These are phyloP conservation scores for Chrysanthemum seticuspe DNA, from an alignment of 129 eudicot species.

Conservation along the genomic window DNA sequence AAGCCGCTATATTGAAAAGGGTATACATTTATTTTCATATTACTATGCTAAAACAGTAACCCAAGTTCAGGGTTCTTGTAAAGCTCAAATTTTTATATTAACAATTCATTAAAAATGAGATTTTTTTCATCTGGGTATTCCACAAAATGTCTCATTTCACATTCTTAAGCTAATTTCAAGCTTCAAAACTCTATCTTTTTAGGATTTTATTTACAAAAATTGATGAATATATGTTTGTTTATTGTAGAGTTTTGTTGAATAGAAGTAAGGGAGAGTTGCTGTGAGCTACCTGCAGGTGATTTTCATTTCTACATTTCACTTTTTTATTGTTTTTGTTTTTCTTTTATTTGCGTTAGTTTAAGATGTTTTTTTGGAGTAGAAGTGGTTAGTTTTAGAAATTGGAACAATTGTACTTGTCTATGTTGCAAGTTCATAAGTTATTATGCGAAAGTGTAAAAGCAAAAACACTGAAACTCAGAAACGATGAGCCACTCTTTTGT, in stretches of 20 bases:
- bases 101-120: background rate
- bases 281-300: conserved; percentile 4
- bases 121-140: background rate
- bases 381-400: background rate
- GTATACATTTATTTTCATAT: conserved; percentile 10
- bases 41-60: background rate
- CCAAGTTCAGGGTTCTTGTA: background rate
- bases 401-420: background rate
- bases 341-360: background rate
- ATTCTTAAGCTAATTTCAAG: conserved; percentile 1
- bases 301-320: background rate
- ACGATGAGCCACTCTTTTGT: background rate
- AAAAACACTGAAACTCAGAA: background rate
- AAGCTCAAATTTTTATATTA: too few relatives aligned
- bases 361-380: background rate
- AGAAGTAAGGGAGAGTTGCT: conserved; percentile 1
- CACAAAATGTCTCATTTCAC: background rate
- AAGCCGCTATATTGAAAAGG: conserved; percentile 16
- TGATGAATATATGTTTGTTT: conserved; percentile 17
- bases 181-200: background rate
- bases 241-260: conserved; percentile 8
- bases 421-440: background rate
- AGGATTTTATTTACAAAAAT: conserved; percentile 1
- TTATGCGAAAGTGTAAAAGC: background rate
- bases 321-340: background rate